Base-by-base conservation (phyloP, 2,329 filamentous ascomycete genomes). In the Didymellaceae sp. region DNA sequence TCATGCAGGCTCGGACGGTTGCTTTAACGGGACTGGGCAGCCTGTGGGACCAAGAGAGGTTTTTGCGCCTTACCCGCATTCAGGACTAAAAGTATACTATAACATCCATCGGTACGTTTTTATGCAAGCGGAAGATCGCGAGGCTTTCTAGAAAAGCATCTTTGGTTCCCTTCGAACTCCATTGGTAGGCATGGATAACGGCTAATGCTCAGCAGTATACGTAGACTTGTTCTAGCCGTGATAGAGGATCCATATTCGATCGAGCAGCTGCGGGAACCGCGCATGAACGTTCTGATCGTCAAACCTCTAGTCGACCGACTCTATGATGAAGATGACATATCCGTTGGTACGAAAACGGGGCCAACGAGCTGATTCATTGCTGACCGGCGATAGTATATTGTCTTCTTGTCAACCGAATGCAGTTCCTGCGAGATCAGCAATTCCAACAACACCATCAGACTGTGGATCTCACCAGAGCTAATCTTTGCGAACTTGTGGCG, bases 271-370 rank as follows among this genome's bases (percentile, higher is more conserved):
- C 84, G 87, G 64, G 88, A 91, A 69, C 86, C 91, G 46, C 83
- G 89, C 51, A 91, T 94, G 79, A 94, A 94, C 68, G 82, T 90
- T 41, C 82, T 87, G 1, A 86, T 94, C 34, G 86, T 94, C 16
- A 83, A 90, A 50, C 90, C 90, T 1, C 75, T 94, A 20, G 89
- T 94, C n/a, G 89, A 94, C 68, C 88, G 90, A 68, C 81, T 93
- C 7, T 94, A 91, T 68, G 86, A 89, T 62, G 80, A 86, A 51
- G 82, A 90, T 52, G 90, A 94, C 75, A 86, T 92, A 30, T 93
- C 89, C 1, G 86, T 92, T 46, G 82, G 86, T 87, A 74, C 57
- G 79, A 57, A 4, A 11, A 11, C 8, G 2, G 26, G n/a, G 9
- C 4, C 5, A 9, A 2, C 6, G 13, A 6, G 20, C 14, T 2